Evolutionary conservation across 163 green algal genomes (phyloP).

Genomic region (Volvox carteri): DNA sequence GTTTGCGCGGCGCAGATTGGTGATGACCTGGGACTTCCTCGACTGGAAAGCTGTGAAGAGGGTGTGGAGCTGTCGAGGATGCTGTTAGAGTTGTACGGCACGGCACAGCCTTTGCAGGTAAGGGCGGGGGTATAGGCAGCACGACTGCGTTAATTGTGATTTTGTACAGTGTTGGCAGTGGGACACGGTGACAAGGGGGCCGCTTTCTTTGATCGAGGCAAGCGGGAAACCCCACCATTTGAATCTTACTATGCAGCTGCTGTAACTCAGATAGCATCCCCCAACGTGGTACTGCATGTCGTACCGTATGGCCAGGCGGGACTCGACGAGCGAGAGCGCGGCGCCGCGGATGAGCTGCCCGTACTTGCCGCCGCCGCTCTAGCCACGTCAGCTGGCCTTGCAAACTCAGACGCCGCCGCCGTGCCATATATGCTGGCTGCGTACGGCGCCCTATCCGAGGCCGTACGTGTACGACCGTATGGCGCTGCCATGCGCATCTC

Average conservation of each 20-base stretch:
- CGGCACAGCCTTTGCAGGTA: conserved; percentile 66
- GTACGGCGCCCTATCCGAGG: conserved; percentile 60
- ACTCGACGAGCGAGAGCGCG: conserved; percentile 86
- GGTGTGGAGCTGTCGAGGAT: conserved; percentile 24
- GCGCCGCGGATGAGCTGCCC: conserved; percentile 82
- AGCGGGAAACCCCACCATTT: too few relatives aligned
- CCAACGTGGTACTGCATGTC: not conserved
- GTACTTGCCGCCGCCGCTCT: conserved; percentile 72
- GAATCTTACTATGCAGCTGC: too few relatives aligned
- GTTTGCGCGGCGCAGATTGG: conserved; percentile 62
- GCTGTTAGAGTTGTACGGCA: conserved; percentile 37
- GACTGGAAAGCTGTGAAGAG: not conserved
- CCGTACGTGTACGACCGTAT: conserved; percentile 13
- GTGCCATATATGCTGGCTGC: conserved; percentile 60
- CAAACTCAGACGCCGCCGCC: not conserved
- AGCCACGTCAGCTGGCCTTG: conserved; percentile 32
- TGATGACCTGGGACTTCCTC: conserved; percentile 68
- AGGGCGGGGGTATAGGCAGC: too few relatives aligned
- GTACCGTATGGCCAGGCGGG: conserved; percentile 8
- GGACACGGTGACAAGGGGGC: too few relatives aligned
- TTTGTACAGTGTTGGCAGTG: too few relatives aligned
- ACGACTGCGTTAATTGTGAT: too few relatives aligned
- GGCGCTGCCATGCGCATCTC: conserved; percentile 54
- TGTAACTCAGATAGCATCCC: too few relatives aligned
- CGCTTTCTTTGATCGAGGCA: too few relatives aligned